Evolutionary conservation across 164 flowering plant genomes (phyloP), one percentile per base, ranked within the genome.

Genomic region (Nelumbo lutea): DNA sequence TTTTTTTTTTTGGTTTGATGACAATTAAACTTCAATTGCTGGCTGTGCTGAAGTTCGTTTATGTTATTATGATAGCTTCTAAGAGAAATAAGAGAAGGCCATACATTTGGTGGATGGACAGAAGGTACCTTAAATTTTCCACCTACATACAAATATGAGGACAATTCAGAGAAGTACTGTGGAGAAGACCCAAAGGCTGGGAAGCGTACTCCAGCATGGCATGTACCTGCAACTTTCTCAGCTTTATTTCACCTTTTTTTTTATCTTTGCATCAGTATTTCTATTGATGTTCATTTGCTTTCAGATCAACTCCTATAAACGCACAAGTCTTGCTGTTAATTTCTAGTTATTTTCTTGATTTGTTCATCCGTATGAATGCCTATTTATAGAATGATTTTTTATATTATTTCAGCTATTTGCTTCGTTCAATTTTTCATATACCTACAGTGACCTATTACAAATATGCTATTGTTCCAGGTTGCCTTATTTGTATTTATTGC

Each of bases 201-300:
- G 60, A 89, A 90, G 77, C 92, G 98, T n/a, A 90, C 78, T 67
- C 98, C 98, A 67, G 90, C 98, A 70, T 95, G 98, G 98, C 91
- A 89, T 55, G 82, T 63, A 59, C 60, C 3, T 62, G 5, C 15
- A 11, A n/a, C 9, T 6, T 53, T 44, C 42, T 48, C 59, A 39
- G 46, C 45, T 42, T 62, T 43, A 39, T 51, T 50, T 50, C 53
- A 50, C 8, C 53, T 8, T 13, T 61, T 63, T 15, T 15, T 61
- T 61, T 13, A 9, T 64, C 3, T 42, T 42, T 48, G 38, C 13
- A 14, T n/a, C 56, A 27, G 27, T 57, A 42, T 7, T 65, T 48
- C 41, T n/a, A 53, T 52, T 59, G n/a, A 52, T 48, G 51, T 9
- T 64, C 46, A 53, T 15, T 55, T 43, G 1, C 46, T 9, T 6